Evolutionary conservation across 176 grass and related monocot genomes (phyloP).

Genomic region (Rhipidocladum racemiflorum): DNA sequence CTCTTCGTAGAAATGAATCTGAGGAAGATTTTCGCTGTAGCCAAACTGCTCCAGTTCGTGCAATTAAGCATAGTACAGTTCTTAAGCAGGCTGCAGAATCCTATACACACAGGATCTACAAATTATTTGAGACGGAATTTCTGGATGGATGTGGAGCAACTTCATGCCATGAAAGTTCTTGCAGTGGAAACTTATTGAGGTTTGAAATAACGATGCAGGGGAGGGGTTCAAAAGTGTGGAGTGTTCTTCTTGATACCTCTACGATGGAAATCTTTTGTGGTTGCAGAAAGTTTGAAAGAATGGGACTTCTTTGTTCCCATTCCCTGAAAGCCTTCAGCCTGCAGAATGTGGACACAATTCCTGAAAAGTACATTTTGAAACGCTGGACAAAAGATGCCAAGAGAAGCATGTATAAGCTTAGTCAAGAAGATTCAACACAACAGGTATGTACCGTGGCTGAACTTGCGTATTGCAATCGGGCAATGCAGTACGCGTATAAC

Average conservation of each 20-base stretch:
- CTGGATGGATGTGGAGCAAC: conserved; percentile 80
- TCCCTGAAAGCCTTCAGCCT: conserved; percentile 71
- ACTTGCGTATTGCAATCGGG: conserved; percentile 62
- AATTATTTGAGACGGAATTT: conserved; percentile 83
- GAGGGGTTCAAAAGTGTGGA: conserved; percentile 64
- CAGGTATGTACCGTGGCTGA: conserved; percentile 69
- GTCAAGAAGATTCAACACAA: conserved; percentile 67
- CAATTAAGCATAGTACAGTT: conserved; percentile 77
- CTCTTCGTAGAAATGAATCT: conserved; percentile 60
- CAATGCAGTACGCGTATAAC: conserved; percentile 71
- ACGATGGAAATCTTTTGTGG: conserved; percentile 64
- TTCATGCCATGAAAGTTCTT: conserved; percentile 57
- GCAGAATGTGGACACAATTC: conserved; percentile 77
- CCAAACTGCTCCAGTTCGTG: conserved; percentile 76
- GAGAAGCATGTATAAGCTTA: conserved; percentile 57
- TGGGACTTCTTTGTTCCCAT: conserved; percentile 79
- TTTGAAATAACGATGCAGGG: conserved; percentile 84
- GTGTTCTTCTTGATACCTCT: conserved; percentile 63
- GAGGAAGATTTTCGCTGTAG: conserved; percentile 86
- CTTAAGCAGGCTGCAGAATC: conserved; percentile 70
- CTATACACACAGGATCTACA: conserved; percentile 77
- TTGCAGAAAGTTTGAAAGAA: conserved; percentile 81
- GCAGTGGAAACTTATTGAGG: conserved; percentile 54
- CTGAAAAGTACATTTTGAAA: conserved; percentile 78
- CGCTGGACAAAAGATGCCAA: conserved; percentile 84